A percentile compares a stretch with the other conserved stretches of the same genome.
Evolutionary conservation across 192 early-diverging fungal genomes (phyloP).

Genomic region (Pilaira anomala): DNA sequence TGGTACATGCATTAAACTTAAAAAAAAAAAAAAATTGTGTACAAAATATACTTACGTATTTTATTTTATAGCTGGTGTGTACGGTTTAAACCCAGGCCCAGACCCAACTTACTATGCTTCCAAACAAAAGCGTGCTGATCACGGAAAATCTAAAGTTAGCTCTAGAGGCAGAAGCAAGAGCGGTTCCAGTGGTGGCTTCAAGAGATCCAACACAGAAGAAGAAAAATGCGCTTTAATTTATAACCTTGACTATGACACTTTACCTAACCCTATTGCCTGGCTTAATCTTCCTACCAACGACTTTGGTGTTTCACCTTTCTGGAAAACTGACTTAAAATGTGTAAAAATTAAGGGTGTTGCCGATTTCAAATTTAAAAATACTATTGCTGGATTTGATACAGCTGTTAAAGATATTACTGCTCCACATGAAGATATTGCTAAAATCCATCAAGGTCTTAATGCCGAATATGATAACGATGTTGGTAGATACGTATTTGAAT

Average conservation of each 20-base stretch:
- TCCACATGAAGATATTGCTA: not conserved
- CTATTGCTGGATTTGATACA: not conserved
- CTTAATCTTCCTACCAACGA: not conserved
- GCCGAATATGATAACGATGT: not conserved
- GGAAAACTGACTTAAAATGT: not conserved
- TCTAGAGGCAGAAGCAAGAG: too few species aligned
- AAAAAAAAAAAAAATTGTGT: too few species aligned
- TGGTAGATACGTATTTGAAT: not conserved
- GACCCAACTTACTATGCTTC: not conserved
- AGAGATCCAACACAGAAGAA: too few species aligned
- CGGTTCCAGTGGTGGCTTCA: too few species aligned
- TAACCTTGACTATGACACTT: too few species aligned
- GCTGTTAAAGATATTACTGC: not conserved
- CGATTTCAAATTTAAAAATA: slow-evolving; percentile 5
- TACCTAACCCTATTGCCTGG: not conserved
- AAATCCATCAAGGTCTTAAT: not conserved
- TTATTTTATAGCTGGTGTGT: not conserved
- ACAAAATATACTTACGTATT: not conserved
- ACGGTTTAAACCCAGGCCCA: not conserved
- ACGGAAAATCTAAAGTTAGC: too few species aligned
- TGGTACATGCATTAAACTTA: not conserved
- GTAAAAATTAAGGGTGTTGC: not conserved
- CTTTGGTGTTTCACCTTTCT: not conserved
- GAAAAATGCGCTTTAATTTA: too few species aligned
- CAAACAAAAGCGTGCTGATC: too few species aligned